phyloP scores from a whole-genome alignment of 148 eudicot genomes.

The Diospyros kaki region DNA sequence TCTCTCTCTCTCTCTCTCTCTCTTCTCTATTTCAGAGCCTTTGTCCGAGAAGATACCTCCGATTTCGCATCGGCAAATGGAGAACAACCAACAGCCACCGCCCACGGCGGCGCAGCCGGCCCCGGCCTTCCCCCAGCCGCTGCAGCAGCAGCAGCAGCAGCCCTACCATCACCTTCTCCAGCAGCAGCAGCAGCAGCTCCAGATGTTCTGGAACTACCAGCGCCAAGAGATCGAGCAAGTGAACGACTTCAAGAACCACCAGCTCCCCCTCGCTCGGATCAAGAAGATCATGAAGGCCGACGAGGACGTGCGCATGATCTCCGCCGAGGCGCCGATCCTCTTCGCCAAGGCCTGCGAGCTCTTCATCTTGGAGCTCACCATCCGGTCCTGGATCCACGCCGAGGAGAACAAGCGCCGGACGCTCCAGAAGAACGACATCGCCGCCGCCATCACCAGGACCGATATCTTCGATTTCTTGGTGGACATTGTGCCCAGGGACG shows the following conservation, averaged over 20 bases:
- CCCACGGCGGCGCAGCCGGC: constrained; percentile 19
- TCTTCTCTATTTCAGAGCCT: too few relatives aligned
- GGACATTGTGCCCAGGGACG: constrained; percentile 74
- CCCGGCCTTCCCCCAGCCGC: constrained; percentile 31
- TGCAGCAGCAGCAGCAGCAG: constrained; percentile 62
- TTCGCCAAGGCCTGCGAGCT: constrained; percentile 86
- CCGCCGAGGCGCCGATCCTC: constrained; percentile 70
- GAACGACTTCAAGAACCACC: constrained; percentile 79
- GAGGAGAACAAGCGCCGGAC: constrained; percentile 80
- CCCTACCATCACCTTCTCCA: constrained; percentile 66
- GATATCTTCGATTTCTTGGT: constrained; percentile 77
- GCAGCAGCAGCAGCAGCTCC: constrained; percentile 82
- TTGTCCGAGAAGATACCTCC: background rate
- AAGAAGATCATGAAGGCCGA: constrained; percentile 91
- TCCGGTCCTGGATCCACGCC: constrained; percentile 78
- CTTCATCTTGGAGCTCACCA: constrained; percentile 73
- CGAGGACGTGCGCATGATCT: constrained; percentile 84
- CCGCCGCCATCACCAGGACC: constrained; percentile 72
- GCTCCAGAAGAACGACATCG: constrained; percentile 75
- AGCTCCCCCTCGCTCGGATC: constrained; percentile 66
- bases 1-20: background rate
- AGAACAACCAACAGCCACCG: constrained; percentile 21
- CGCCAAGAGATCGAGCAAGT: constrained; percentile 67
- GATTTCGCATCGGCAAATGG: constrained; percentile 17
- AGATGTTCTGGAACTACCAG: constrained; percentile 78